Conservation (phyloP, 2,329 filamentous ascomycete genomes). For the Venturia aucupariae region DNA sequence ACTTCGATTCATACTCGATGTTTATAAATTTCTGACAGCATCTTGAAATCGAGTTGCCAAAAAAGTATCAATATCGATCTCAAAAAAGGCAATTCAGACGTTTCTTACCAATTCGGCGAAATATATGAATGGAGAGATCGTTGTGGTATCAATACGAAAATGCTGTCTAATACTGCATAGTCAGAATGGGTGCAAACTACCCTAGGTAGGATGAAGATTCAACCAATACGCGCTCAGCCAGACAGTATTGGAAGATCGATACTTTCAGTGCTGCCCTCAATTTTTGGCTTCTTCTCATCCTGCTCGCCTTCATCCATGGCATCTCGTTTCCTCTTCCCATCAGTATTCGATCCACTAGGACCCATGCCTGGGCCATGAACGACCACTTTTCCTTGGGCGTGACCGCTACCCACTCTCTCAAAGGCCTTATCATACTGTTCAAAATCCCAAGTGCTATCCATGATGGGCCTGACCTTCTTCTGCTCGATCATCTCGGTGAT, state of each 20-base stretch:
- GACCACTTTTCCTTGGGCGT: slow-evolving; percentile 33
- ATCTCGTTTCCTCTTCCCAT: background rate
- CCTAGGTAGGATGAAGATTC: too few relatives aligned
- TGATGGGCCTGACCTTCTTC: slow-evolving; percentile 24
- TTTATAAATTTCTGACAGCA: background rate
- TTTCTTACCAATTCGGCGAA: background rate
- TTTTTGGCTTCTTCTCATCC: background rate
- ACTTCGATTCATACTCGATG: background rate
- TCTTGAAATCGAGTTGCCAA: background rate
- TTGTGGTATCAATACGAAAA: too few relatives aligned
- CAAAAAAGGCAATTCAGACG: background rate
- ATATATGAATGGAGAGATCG: too few relatives aligned
- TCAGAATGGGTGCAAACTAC: too few relatives aligned
- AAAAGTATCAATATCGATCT: background rate
- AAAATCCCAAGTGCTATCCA: slow-evolving; percentile 35
- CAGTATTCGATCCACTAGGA: background rate
- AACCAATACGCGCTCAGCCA: too few relatives aligned
- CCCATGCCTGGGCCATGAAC: slow-evolving; percentile 18
- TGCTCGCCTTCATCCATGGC: background rate
- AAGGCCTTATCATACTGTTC: slow-evolving; percentile 32
- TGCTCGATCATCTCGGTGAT: slow-evolving; percentile 28
- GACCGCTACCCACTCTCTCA: slow-evolving; percentile 28
- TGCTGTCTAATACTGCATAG: too few relatives aligned
- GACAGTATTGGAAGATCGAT: too few relatives aligned
- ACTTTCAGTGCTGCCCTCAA: too few relatives aligned